phyloP scores from a whole-genome alignment of 257 asterid genomes.

The Petunia axillaris region DNA sequence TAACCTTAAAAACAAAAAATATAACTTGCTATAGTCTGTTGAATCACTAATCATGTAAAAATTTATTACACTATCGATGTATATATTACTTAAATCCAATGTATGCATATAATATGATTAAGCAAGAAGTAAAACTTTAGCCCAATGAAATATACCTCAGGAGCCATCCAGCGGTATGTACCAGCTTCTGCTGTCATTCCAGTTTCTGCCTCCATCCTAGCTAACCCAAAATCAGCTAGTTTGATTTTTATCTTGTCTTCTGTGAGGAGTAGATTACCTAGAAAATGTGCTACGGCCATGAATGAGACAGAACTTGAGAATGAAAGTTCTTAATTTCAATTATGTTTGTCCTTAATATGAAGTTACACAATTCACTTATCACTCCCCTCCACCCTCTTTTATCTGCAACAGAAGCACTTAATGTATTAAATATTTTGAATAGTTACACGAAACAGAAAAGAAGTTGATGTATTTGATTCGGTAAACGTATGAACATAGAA shows the following conservation, averaged over 20 bases:
- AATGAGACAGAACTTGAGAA: slow-evolving; percentile 4
- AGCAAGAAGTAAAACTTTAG: background rate
- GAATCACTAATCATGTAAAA: background rate
- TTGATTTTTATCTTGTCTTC: slow-evolving; percentile 51
- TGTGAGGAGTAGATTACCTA: slow-evolving; percentile 63
- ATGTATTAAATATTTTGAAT: too few relatives aligned
- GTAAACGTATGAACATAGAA: too few relatives aligned
- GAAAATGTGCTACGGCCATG: background rate
- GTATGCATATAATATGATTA: slow-evolving; percentile 10
- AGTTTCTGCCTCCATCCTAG: slow-evolving; percentile 51
- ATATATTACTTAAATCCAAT: too few relatives aligned
- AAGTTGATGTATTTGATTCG: too few relatives aligned
- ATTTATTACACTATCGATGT: background rate
- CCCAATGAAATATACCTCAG: slow-evolving; percentile 49
- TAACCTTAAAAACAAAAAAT: too few relatives aligned
- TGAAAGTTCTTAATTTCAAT: background rate
- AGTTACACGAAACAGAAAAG: too few relatives aligned
- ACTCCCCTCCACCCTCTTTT: too few relatives aligned
- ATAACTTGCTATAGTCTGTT: background rate
- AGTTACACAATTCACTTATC: too few relatives aligned
- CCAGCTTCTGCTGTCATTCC: slow-evolving; percentile 66
- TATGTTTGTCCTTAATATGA: background rate
- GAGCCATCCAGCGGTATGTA: slow-evolving; percentile 78
- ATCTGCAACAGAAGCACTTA: too few relatives aligned
- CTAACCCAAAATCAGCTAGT: slow-evolving; percentile 64